phyloP scores from a whole-genome alignment of 1,139 yeast genomes.

The Pichia sp. region DNA sequence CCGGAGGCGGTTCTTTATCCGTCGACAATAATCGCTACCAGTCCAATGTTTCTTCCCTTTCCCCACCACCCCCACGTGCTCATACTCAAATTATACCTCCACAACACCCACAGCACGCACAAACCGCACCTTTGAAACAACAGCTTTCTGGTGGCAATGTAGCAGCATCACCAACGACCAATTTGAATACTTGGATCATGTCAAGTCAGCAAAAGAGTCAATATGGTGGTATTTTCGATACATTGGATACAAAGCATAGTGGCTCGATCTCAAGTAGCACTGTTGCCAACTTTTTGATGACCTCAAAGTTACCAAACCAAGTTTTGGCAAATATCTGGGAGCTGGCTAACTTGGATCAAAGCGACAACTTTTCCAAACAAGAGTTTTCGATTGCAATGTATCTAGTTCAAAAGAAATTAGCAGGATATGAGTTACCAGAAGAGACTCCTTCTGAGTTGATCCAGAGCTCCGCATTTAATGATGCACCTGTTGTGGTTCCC shows the following conservation, averaged over 20 bases:
- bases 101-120: slow-evolving; percentile 1
- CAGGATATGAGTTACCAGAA: slow-evolving; percentile 72
- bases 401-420: slow-evolving; percentile 75
- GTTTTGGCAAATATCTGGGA: slow-evolving; percentile 92
- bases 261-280: slow-evolving; percentile 73
- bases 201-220: slow-evolving; percentile 69
- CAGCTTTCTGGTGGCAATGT: slow-evolving; percentile 25
- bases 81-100: neutral
- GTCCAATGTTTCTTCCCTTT: slow-evolving; percentile 6
- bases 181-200: slow-evolving; percentile 68
- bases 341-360: slow-evolving; percentile 81
- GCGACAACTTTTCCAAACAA: slow-evolving; percentile 72
- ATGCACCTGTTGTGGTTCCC: slow-evolving; percentile 6
- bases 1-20: slow-evolving; percentile 16
- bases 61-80: slow-evolving; percentile 13
- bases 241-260: slow-evolving; percentile 59
- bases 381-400: slow-evolving; percentile 95
- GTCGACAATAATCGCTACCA: neutral
- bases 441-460: slow-evolving; percentile 31
- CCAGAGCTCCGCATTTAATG: slow-evolving; percentile 21
- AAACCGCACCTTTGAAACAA: slow-evolving; percentile 16
- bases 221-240: slow-evolving; percentile 73
- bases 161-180: slow-evolving; percentile 33
- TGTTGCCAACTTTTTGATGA: slow-evolving; percentile 84
- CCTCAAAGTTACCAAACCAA: slow-evolving; percentile 82